Base-by-base conservation (phyloP, 2,329 filamentous ascomycete species). In the Calonectria montana region DNA sequence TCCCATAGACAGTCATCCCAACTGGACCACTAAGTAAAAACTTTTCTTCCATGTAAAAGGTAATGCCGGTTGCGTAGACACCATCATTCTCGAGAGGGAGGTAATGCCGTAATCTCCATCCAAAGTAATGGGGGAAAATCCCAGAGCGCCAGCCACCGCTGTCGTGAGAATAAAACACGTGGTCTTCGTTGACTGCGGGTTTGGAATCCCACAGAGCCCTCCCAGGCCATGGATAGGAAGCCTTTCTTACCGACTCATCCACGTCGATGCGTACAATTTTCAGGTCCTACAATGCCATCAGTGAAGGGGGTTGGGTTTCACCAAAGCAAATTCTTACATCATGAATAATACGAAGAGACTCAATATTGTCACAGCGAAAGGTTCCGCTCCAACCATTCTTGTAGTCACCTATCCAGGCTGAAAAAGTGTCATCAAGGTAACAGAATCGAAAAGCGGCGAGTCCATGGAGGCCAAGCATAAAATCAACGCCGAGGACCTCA, bases 311-410 rank as follows among this genome's bases (percentile, higher is more conserved):
- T 3, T 3, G 6, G 2, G 7, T 15, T 10, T 3, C 25, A 59
- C 15, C 23, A 31, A 9, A 2, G 15, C 2, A 3, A 15, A 31
- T n/a, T 6, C 39, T 62, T 12, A 62, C 57, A n/a, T 62, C 57
- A 62, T 62, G 57, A 31, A 41, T 62, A 13, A 62, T 31, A 27
- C 57, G 57, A 31, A 62, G 57, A 15, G 25, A 29, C 37, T 29
- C 31, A 8, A 62, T 45, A 10, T 45, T 23, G 7, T n/a, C 9
- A 18, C 37, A 62, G 9, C 57, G 39, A 8, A 62, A 62, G 18
- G 57, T 62, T 15, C 57, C 57, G 10, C 57, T 62, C 57, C 57
- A 62, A 16, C 57, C 57, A 62, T 62, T 43, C 18, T 62, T 62
- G 39, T 41, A 37, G 23, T 62, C 39, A 4, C 57, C 57, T 23